phyloP scores from a whole-genome alignment of 371 early-diverging fungal genomes.

The Mucor mucedo region DNA sequence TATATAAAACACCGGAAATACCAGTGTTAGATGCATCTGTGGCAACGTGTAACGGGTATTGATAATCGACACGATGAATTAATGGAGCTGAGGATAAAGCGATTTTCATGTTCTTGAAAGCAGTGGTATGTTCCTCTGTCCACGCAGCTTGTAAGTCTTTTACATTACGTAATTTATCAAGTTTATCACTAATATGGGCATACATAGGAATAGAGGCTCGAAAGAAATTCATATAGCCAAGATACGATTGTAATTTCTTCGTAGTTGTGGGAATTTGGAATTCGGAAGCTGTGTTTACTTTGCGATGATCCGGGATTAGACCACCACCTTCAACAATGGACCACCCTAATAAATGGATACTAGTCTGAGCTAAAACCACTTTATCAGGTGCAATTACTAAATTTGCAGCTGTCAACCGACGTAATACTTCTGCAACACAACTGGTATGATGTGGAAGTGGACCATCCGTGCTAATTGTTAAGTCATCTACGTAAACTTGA shows the following conservation, averaged over 20 bases:
- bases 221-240: slow-evolving; percentile 33
- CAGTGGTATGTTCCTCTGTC: slow-evolving; percentile 7
- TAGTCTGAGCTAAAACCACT: slow-evolving; percentile 1
- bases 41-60: slow-evolving; percentile 4
- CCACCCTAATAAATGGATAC: slow-evolving; percentile 6
- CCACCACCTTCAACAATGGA: neutral
- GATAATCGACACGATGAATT: slow-evolving; percentile 2
- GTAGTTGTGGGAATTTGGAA: slow-evolving; percentile 11
- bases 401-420: slow-evolving; percentile 15
- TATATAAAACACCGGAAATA: slow-evolving; percentile 9
- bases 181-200: no score
- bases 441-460: neutral
- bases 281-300: neutral
- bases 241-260: slow-evolving; percentile 14
- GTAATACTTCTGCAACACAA: slow-evolving; percentile 2
- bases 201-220: slow-evolving; percentile 19
- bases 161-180: slow-evolving; percentile 25
- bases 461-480: neutral
- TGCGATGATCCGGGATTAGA: slow-evolving; percentile 12
- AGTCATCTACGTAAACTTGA: slow-evolving; percentile 13
- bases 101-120: neutral
- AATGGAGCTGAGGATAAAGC: slow-evolving; percentile 7
- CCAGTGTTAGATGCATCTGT: slow-evolving; percentile 11
- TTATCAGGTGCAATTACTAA: neutral
- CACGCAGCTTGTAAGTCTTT: neutral